Evolutionary conservation across 169 alveolate genomes (phyloP).

Genomic region (Plasmodium billcollinsi): DNA sequence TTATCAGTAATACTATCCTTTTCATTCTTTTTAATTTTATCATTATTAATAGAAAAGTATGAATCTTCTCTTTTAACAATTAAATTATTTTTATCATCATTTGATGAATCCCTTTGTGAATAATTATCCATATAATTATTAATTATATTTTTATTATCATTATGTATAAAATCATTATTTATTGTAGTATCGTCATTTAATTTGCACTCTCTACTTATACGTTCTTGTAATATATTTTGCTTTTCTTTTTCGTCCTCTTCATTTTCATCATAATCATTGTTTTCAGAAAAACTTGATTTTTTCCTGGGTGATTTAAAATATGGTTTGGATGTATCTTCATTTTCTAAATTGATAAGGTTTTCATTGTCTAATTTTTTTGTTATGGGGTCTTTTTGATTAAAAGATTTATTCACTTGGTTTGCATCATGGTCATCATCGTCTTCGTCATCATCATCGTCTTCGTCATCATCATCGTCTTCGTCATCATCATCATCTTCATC

Average conservation of each 20-base stretch:
- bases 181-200: background rate
- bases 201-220: background rate
- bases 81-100: background rate
- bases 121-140: background rate
- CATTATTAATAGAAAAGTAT: background rate
- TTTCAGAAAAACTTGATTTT: background rate
- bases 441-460: background rate
- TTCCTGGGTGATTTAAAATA: background rate
- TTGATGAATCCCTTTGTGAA: background rate
- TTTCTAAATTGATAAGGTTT: background rate
- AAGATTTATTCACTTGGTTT: background rate
- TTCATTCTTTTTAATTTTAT: background rate
- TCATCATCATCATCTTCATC: constrained; percentile 3
- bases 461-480: background rate
- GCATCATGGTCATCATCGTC: background rate
- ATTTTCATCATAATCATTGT: background rate
- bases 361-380: background rate
- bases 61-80: too few species aligned
- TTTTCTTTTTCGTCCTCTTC: background rate
- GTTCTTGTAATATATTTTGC: background rate
- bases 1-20: background rate
- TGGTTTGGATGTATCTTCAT: background rate
- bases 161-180: background rate
- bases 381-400: background rate
- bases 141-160: background rate